Percentiles rank a stretch among this genome's conserved stretches.
These are phyloP conservation scores for Elongisporangium senticosum DNA, from an alignment of 352 stramenopile genomes.

Conservation along the genomic window DNA sequence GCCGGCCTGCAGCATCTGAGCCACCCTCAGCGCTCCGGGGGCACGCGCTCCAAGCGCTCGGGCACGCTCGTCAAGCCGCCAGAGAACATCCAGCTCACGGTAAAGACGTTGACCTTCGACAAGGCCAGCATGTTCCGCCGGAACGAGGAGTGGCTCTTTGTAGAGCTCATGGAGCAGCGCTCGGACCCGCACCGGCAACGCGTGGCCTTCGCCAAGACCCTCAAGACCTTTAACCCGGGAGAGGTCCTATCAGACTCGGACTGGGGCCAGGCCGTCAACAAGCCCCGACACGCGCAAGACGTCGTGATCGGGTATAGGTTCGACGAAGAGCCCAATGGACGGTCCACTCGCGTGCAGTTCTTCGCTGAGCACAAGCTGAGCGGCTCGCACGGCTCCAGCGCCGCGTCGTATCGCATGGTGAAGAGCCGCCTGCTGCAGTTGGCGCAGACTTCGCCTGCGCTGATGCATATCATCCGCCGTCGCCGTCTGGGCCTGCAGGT, in stretches of 20 bases:
- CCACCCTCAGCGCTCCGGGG: background rate
- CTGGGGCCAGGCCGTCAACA: background rate
- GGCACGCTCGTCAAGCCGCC: slow-evolving; percentile 9
- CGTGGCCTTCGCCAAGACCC: slow-evolving; percentile 24
- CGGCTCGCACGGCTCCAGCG: slow-evolving; percentile 1
- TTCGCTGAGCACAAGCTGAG: slow-evolving; percentile 29
- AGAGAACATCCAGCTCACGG: slow-evolving; percentile 18
- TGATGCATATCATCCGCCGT: slow-evolving; percentile 33
- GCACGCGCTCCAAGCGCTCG: background rate
- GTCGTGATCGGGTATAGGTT: slow-evolving; percentile 42
- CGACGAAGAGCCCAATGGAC: slow-evolving; percentile 25
- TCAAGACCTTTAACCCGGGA: slow-evolving; percentile 17
- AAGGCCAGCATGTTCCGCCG: slow-evolving; percentile 26
- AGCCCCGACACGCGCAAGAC: slow-evolving; percentile 22
- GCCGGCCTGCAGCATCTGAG: slow-evolving; percentile 14
- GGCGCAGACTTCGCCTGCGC: slow-evolving; percentile 18
- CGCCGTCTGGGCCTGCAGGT: slow-evolving; percentile 46
- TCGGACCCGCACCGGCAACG: slow-evolving; percentile 4
- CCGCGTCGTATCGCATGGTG: slow-evolving; percentile 10
- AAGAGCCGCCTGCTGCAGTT: slow-evolving; percentile 14
- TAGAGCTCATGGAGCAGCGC: slow-evolving; percentile 24
- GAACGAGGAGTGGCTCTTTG: slow-evolving; percentile 35
- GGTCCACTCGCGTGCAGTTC: slow-evolving; percentile 33
- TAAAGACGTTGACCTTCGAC: slow-evolving; percentile 36
- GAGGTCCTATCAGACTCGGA: slow-evolving; percentile 11